Conservation (phyloP, 768 basidiomycete species). For the Naematelia aurantialba region DNA sequence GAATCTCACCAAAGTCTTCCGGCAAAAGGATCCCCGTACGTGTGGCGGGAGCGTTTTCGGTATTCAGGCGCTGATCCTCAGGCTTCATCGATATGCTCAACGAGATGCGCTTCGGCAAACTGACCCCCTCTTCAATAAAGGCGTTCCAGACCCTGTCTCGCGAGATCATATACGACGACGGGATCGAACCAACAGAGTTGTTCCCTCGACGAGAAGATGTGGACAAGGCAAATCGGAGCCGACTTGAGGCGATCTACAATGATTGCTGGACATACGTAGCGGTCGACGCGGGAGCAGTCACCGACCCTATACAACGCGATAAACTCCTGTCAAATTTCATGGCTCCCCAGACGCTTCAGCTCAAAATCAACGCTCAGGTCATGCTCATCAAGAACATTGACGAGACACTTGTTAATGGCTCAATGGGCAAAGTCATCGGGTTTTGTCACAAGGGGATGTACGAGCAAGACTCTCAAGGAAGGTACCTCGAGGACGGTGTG, state of each 20-base stretch:
- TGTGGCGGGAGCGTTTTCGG: neutral
- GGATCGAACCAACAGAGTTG: conserved; percentile 85
- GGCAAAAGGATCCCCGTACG: conserved; percentile 85
- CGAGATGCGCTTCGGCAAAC: conserved; percentile 88
- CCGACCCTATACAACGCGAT: conserved; percentile 62
- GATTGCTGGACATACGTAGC: conserved; percentile 59
- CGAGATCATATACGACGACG: conserved; percentile 70
- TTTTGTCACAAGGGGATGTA: conserved; percentile 55
- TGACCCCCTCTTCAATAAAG: conserved; percentile 63
- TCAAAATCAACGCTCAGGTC: conserved; percentile 81
- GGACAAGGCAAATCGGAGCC: conserved; percentile 69
- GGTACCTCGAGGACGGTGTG: conserved; percentile 49
- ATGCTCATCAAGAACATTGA: conserved; percentile 96
- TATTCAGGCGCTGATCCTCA: conserved; percentile 57
- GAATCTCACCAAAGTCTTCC: conserved; percentile 91
- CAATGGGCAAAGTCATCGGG: conserved; percentile 75
- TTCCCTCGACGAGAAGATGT: conserved; percentile 92
- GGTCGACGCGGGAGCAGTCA: conserved; percentile 62
- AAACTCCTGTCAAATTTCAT: conserved; percentile 87
- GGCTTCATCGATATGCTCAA: conserved; percentile 95
- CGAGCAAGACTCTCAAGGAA: conserved; percentile 36
- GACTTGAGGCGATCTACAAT: conserved; percentile 63
- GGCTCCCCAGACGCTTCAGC: conserved; percentile 66
- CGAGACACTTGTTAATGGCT: conserved; percentile 87
- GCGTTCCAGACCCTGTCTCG: conserved; percentile 71